phyloP scores from a whole-genome alignment of 2,329 filamentous ascomycete genomes.

The Cyphellophora attinorum region DNA sequence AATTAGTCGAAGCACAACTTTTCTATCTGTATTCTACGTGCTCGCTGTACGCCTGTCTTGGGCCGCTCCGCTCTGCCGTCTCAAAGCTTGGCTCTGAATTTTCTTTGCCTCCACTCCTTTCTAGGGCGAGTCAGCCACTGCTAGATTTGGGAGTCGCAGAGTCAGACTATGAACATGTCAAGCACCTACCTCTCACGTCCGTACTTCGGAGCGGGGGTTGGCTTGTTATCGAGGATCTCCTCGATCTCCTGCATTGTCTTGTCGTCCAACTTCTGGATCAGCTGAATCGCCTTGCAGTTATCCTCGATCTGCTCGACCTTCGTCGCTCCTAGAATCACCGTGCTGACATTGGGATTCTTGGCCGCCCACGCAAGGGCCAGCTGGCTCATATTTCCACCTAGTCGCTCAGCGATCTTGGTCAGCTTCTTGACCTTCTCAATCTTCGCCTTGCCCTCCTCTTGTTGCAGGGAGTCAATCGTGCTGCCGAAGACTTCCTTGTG shows the following conservation, averaged over 20 bases:
- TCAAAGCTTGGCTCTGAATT: too few species aligned
- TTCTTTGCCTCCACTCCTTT: too few species aligned
- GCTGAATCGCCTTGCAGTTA: constrained; percentile 34
- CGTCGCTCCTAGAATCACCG: constrained; percentile 43
- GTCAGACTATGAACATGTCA: too few species aligned
- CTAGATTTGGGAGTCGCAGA: too few species aligned
- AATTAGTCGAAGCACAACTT: too few species aligned
- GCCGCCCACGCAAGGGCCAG: constrained; percentile 47
- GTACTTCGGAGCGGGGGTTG: constrained; percentile 8
- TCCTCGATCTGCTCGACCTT: constrained; percentile 34
- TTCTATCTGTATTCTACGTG: too few species aligned
- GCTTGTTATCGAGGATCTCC: constrained; percentile 16
- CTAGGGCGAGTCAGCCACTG: too few species aligned
- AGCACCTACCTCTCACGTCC: constrained; percentile 13
- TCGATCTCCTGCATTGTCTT: constrained; percentile 40
- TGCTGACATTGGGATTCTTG: constrained; percentile 45
- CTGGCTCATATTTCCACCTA: constrained; percentile 50
- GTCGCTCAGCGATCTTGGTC: constrained; percentile 48
- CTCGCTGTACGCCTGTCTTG: too few species aligned
- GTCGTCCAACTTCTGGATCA: constrained; percentile 33
- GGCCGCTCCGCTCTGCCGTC: too few species aligned
- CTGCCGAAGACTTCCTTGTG: constrained; percentile 43
- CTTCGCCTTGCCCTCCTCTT: constrained; percentile 28
- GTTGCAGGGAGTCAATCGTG: constrained; percentile 34
- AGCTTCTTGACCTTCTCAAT: constrained; percentile 46